phyloP scores from a whole-genome alignment of 768 basidiomycete genomes.

The Kwoniella botswanensis region DNA sequence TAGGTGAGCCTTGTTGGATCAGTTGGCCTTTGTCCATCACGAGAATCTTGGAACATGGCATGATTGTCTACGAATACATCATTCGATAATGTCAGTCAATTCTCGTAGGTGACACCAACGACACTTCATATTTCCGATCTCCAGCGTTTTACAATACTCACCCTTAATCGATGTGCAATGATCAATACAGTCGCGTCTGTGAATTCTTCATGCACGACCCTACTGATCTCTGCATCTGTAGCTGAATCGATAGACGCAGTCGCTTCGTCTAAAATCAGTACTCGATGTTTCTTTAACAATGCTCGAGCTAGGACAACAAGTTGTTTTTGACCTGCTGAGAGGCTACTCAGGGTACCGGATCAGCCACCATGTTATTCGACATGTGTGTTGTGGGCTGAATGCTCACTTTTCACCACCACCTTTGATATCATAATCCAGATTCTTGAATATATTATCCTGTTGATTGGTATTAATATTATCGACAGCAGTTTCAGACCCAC shows the following conservation, averaged over 20 bases:
- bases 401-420: conserved; percentile 49
- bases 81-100: background rate
- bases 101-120: too few species aligned
- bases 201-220: conserved; percentile 48
- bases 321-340: conserved; percentile 54
- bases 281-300: conserved; percentile 44
- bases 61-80: conserved; percentile 41
- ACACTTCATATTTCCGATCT: too few species aligned
- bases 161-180: conserved; percentile 52
- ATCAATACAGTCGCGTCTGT: conserved; percentile 47
- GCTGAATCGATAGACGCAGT: conserved; percentile 53
- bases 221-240: conserved; percentile 49
- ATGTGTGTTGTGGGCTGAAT: too few species aligned
- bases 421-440: conserved; percentile 50
- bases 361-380: too few species aligned
- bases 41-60: conserved; percentile 52
- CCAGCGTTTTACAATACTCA: too few species aligned
- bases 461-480: background rate
- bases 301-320: conserved; percentile 53
- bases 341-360: conserved; percentile 17
- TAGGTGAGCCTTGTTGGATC: conserved; percentile 44
- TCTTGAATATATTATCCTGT: conserved; percentile 41
- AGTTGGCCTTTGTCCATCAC: conserved; percentile 52
- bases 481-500: background rate
- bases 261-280: conserved; percentile 53